Evolutionary conservation across 2,329 filamentous ascomycete genomes (phyloP).

Genomic region (Elsinoe arachidis): DNA sequence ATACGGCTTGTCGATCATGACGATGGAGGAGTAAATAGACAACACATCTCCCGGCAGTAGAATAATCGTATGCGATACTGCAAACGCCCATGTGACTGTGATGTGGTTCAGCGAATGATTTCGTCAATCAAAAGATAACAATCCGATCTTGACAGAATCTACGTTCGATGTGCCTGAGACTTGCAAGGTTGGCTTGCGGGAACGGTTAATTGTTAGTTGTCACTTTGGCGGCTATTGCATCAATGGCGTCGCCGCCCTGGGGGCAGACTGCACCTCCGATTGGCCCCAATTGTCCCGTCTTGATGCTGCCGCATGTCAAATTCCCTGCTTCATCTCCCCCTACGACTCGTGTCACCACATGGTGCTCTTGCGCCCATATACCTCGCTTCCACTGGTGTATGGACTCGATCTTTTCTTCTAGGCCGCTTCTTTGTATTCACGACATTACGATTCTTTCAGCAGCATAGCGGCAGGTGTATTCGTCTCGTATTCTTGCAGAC

Average conservation of each 20-base stretch:
- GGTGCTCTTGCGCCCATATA: neutral
- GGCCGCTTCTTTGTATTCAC: neutral
- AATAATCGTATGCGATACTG: no score
- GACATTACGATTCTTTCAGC: conserved; percentile 1
- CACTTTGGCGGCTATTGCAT: neutral
- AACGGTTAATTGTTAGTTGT: neutral
- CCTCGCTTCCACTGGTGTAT: neutral
- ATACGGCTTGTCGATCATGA: no score
- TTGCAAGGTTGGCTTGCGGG: neutral
- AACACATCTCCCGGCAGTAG: no score
- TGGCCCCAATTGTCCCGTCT: neutral
- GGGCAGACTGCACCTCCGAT: neutral
- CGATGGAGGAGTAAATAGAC: no score
- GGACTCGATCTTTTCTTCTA: neutral
- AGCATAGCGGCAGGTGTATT: conserved; percentile 6
- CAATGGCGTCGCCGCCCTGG: conserved; percentile 2
- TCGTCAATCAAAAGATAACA: no score
- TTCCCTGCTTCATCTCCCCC: neutral
- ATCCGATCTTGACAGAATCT: neutral
- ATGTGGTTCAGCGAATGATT: no score
- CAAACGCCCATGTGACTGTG: neutral
- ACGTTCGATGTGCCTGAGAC: neutral
- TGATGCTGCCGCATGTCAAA: neutral
- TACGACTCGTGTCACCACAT: neutral
- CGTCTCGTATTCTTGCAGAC: neutral